A percentile compares a stretch with the other conserved stretches of the same genome.
phyloP scores from a whole-genome alignment of 2,329 filamentous ascomycete genomes.

The Sarocladium brachiariae region DNA sequence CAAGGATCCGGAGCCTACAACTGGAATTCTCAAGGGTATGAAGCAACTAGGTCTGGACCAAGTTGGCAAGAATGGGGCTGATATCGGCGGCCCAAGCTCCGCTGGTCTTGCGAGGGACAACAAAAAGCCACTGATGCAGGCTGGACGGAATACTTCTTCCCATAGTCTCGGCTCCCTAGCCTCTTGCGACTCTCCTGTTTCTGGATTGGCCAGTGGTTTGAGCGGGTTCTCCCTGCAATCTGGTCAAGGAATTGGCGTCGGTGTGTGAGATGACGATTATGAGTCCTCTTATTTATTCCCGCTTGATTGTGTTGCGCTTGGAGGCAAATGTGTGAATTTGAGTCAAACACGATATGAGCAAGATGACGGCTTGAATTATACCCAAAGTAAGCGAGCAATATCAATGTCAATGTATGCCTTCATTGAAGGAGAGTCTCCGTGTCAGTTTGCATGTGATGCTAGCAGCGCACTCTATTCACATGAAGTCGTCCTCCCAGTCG shows the following conservation, averaged over 20 bases:
- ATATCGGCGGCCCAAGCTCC: too few relatives aligned
- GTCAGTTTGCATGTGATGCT: too few relatives aligned
- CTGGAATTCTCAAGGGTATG: too few relatives aligned
- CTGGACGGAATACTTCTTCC: background rate
- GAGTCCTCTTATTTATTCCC: too few relatives aligned
- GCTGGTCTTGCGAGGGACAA: background rate
- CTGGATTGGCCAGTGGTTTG: slow-evolving; percentile 19
- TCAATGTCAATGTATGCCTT: too few relatives aligned
- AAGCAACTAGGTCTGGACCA: too few relatives aligned
- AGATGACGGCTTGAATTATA: background rate
- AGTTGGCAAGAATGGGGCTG: too few relatives aligned
- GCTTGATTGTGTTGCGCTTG: too few relatives aligned
- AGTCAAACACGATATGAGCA: too few relatives aligned
- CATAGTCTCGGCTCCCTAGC: background rate
- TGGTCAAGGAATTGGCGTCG: slow-evolving; percentile 22
- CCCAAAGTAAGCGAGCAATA: background rate
- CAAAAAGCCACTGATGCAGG: background rate
- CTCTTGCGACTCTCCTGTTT: slow-evolving; percentile 15
- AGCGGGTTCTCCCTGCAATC: background rate
- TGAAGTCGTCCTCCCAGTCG: slow-evolving; percentile 86
- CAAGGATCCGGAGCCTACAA: background rate
- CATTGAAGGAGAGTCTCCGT: too few relatives aligned
- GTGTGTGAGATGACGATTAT: slow-evolving; percentile 16
- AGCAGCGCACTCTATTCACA: slow-evolving; percentile 44
- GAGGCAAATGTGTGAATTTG: too few relatives aligned